Evolutionary conservation across 2,329 filamentous ascomycete species (phyloP), one percentile per base, ranked within the genome.

Genomic region (Stagonosporopsis rhizophila): DNA sequence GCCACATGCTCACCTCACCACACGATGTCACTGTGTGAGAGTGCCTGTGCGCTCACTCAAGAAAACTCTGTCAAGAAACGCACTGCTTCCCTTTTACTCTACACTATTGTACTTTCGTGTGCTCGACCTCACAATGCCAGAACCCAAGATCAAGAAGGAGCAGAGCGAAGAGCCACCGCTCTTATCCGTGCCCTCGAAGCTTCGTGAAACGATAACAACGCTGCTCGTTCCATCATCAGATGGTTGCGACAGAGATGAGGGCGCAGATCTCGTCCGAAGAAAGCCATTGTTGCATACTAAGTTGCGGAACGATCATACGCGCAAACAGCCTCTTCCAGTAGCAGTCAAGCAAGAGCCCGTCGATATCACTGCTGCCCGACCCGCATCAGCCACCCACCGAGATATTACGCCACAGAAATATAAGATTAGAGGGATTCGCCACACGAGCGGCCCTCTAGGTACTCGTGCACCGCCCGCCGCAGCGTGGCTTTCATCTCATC

Each of bases 401-500:
- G 48, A 53, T 12, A 52, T 44, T 25, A 55, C 52, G n/a, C 52
- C 52, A 22, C 35, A 22, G 2, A 49, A 42, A 20, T 44, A 42
- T 37, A 60, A 19, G 7, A 7, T 61, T n/a, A 6, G 38, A 6
- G 28, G 40, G 34, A 9, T 14, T 25, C 12, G 32, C 45, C 38
- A 44, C 38, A 39, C 44, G 32, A 27, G 12, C 3, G 28, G 46
- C 40, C 22, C 34, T 23, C 12, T 14, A 37, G 46, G 41, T 46
- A 12, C 46, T 45, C 35, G n/a, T 9, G 1, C 7, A 35, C 12
- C 27, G 40, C 39, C 52, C 22, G 14, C 46, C 14, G 56, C 50
- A 30, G 44, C 51, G 45, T 41, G 7, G 42, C 48, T 59, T 60
- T 52, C 59, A 27, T 62, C 58, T 60, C 52, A 42, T 52, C 41